These are phyloP conservation scores for Tilletia indica DNA, from an alignment of 1,284 basidiomycete species.

Conservation along the genomic window DNA sequence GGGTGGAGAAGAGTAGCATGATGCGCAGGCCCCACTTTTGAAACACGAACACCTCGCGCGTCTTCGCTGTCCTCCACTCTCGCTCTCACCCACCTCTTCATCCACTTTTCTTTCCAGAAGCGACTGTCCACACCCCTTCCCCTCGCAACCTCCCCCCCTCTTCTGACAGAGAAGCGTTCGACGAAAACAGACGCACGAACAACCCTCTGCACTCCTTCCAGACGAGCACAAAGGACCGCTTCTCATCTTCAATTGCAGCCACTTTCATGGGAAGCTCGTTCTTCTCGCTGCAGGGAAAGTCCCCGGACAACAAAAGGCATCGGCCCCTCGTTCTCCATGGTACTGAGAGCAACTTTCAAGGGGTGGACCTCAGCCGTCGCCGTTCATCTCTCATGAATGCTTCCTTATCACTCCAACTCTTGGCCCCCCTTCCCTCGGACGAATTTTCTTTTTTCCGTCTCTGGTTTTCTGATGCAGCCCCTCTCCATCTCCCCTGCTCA, in stretches of 20 bases:
- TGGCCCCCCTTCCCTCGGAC: no score
- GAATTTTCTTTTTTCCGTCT: no score
- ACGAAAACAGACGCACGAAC: no score
- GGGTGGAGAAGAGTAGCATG: no score
- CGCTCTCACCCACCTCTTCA: not conserved
- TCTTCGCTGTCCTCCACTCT: not conserved
- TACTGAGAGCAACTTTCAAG: not conserved
- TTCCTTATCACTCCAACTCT: not conserved
- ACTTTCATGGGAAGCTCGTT: not conserved
- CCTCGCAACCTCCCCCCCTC: no score
- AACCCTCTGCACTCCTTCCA: not conserved
- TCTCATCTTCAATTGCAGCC: conserved; percentile 13
- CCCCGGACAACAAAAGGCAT: conserved; percentile 9
- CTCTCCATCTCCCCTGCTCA: not conserved
- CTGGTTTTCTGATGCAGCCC: not conserved
- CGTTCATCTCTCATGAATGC: conserved; percentile 10
- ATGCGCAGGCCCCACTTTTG: not conserved
- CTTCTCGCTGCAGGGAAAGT: conserved; percentile 17
- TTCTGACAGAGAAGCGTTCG: no score
- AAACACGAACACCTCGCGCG: not conserved
- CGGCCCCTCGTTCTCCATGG: not conserved
- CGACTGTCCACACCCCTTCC: no score
- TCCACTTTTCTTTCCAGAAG: not conserved
- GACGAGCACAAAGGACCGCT: conserved; percentile 18
- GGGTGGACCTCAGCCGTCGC: not conserved